phyloP scores from a whole-genome alignment of 225 moss, liverwort and hornwort species.

The Rhytidiadelphus loreus region DNA sequence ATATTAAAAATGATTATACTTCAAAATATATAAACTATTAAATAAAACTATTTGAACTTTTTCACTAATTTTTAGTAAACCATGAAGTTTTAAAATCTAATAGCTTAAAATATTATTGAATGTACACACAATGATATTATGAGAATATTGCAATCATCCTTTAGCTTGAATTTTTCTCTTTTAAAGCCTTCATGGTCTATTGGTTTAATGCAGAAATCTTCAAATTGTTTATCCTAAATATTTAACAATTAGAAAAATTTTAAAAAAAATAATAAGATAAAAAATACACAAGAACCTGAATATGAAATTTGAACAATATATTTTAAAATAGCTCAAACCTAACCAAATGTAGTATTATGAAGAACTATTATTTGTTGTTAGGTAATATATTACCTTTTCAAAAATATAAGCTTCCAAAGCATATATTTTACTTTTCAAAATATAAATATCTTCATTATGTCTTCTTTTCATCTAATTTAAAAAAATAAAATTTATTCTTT shows the following conservation, averaged over 20 bases:
- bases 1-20: neutral
- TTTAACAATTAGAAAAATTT: neutral
- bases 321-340: neutral
- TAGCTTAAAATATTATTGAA: neutral
- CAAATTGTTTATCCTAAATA: neutral
- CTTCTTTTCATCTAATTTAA: neutral
- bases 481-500: neutral
- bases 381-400: neutral
- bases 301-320: neutral
- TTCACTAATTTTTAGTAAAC: neutral
- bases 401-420: neutral
- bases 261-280: neutral
- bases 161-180: neutral
- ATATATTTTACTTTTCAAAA: neutral
- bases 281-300: fast-evolving
- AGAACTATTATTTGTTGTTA: too few species aligned
- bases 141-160: neutral
- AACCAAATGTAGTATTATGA: too few species aligned
- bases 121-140: neutral
- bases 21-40: neutral
- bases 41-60: too few species aligned
- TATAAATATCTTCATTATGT: neutral
- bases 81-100: neutral
- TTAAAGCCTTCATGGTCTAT: neutral
- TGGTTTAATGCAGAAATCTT: neutral